A percentile compares a stretch with the other conserved stretches of the same genome.
Conservation (phyloP, 2,329 filamentous ascomycete genomes). For the Exserohilum rostratum region DNA sequence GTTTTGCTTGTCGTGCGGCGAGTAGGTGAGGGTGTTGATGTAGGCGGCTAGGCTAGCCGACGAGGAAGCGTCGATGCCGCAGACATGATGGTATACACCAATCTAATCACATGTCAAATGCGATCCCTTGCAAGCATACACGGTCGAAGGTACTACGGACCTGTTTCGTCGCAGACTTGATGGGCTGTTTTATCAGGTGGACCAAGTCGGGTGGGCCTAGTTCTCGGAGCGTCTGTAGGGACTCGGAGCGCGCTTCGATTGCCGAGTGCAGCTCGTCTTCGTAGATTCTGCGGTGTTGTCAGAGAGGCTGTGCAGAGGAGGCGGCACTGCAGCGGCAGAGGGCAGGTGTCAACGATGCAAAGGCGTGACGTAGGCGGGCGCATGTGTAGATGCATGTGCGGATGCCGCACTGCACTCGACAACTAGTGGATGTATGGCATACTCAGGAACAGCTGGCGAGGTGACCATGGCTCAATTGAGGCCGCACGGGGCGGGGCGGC, state of each 20-base stretch:
- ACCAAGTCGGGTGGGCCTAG: constrained; percentile 95
- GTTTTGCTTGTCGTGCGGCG: constrained; percentile 78
- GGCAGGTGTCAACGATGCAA: not conserved
- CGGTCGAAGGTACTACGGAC: constrained; percentile 45
- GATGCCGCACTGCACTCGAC: constrained; percentile 2
- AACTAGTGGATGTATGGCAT: constrained; percentile 34
- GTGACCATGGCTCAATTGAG: constrained; percentile 49
- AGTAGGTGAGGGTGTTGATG: constrained; percentile 96
- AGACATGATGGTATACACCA: constrained; percentile 97
- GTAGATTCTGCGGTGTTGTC: constrained; percentile 69
- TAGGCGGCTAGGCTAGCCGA: constrained; percentile 96
- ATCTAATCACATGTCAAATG: constrained; percentile 59
- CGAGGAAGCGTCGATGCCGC: constrained; percentile 94
- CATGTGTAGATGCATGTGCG: constrained; percentile 2
- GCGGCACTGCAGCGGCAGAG: not conserved
- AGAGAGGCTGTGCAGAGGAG: not conserved
- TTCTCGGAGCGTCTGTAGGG: constrained; percentile 83
- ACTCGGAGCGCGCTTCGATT: constrained; percentile 90
- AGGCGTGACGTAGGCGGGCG: not conserved
- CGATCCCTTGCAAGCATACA: constrained; percentile 5
- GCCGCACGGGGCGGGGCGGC: constrained; percentile 27
- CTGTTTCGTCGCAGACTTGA: constrained; percentile 64
- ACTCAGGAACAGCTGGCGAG: constrained; percentile 52
- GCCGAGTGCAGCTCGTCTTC: constrained; percentile 92
- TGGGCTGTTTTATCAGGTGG: constrained; percentile 82